These are phyloP conservation scores for Piper betle DNA, from an alignment of 164 flowering plant genomes.

Conservation along the genomic window DNA sequence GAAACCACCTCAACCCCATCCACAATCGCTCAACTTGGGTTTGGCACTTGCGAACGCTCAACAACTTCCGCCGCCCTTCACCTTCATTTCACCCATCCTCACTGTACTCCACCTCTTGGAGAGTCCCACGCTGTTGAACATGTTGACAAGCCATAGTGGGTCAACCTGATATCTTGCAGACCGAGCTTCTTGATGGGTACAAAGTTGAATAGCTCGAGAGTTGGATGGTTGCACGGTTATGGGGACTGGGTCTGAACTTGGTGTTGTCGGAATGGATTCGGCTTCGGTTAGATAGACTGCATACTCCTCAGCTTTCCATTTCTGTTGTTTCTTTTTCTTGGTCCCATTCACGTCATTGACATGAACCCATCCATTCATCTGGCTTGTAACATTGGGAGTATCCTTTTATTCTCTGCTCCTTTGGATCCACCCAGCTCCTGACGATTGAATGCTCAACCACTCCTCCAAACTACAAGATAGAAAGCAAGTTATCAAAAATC, in stretches of 20 bases:
- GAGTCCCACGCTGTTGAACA: conserved; percentile 10
- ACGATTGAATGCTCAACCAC: conserved; percentile 85
- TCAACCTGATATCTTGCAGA: not conserved
- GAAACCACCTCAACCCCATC: conserved; percentile 5
- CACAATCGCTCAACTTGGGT: conserved; percentile 1
- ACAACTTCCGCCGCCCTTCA: conserved; percentile 8
- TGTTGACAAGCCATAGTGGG: conserved; percentile 11
- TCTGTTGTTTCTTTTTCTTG: conserved; percentile 30
- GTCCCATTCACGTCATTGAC: conserved; percentile 63
- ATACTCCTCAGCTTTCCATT: conserved; percentile 38
- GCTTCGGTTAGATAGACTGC: conserved; percentile 50
- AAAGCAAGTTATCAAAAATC: not conserved
- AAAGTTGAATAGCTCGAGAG: conserved; percentile 33
- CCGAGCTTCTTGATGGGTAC: conserved; percentile 4
- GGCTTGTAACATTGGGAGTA: conserved; percentile 62
- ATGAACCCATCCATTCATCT: conserved; percentile 34
- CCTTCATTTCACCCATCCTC: conserved; percentile 6
- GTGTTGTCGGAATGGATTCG: conserved; percentile 18
- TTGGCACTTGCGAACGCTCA: conserved; percentile 8
- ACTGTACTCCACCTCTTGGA: conserved; percentile 4
- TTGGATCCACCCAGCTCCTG: conserved; percentile 83
- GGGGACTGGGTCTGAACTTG: conserved; percentile 23
- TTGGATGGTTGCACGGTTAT: conserved; percentile 46
- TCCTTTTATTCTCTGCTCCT: conserved; percentile 58
- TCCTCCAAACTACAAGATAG: conserved; percentile 53